Percentiles rank a stretch among this genome's conserved stretches.
phyloP scores from a whole-genome alignment of 2,329 filamentous ascomycete genomes.

The Fusarium multiceps region DNA sequence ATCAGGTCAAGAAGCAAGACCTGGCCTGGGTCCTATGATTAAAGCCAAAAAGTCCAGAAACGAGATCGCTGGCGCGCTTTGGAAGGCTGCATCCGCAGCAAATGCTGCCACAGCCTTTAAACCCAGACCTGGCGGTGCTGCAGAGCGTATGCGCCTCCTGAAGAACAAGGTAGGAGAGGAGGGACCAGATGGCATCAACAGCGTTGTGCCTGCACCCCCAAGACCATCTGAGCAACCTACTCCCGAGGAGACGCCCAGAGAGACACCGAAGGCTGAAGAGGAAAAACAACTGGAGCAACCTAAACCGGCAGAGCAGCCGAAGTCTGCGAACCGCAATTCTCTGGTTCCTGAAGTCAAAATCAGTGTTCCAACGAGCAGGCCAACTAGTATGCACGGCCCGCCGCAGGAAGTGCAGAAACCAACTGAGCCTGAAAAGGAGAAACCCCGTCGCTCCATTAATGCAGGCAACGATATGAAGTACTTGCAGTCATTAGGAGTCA shows the following conservation, averaged over 20 bases:
- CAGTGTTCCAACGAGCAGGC: conserved; percentile 60
- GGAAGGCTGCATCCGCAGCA: conserved; percentile 72
- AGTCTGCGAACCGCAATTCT: conserved; percentile 50
- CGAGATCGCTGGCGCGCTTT: conserved; percentile 80
- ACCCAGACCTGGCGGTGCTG: conserved; percentile 87
- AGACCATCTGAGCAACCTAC: conserved; percentile 49
- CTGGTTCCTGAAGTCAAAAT: conserved; percentile 69
- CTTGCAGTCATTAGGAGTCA: conserved; percentile 80
- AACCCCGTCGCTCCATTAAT: conserved; percentile 67
- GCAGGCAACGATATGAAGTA: conserved; percentile 83
- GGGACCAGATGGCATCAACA: conserved; percentile 88
- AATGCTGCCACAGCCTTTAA: conserved; percentile 75
- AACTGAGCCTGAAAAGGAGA: conserved; percentile 55
- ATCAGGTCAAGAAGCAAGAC: conserved; percentile 30
- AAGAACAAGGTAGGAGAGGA: conserved; percentile 69
- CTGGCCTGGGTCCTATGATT: conserved; percentile 84
- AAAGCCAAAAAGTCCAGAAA: conserved; percentile 78
- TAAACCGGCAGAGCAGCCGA: conserved; percentile 42
- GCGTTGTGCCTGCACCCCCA: conserved; percentile 84
- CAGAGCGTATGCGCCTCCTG: conserved; percentile 76
- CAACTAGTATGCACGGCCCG: conserved; percentile 54
- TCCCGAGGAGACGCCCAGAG: conserved; percentile 20
- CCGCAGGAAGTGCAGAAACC: conserved; percentile 51
- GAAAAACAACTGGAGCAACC: conserved; percentile 20
- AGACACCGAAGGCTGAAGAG: conserved; percentile 9